These are phyloP conservation scores for Elongisporangium undulatum DNA, from an alignment of 352 stramenopile genomes.

Conservation along the genomic window DNA sequence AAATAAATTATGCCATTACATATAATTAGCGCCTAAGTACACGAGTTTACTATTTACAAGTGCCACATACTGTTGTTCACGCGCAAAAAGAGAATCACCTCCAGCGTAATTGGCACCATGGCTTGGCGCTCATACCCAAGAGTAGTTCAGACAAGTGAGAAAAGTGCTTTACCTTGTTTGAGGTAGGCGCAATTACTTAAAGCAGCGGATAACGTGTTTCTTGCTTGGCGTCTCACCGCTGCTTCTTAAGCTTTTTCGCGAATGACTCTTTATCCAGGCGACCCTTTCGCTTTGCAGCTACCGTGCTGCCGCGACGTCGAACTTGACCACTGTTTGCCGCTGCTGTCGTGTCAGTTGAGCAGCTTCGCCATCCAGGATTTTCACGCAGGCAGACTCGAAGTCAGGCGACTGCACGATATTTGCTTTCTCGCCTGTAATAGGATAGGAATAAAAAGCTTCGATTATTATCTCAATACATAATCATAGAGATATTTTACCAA, in stretches of 20 bases:
- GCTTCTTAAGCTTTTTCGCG: background rate
- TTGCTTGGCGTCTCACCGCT: background rate
- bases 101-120: background rate
- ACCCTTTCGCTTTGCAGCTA: background rate
- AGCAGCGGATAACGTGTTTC: background rate
- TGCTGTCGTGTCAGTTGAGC: background rate
- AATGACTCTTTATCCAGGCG: constrained; percentile 2
- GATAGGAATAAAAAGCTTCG: background rate
- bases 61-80: background rate
- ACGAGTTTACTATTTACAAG: no score
- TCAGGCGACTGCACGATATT: constrained; percentile 1
- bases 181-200: background rate
- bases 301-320: background rate
- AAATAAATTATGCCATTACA: no score
- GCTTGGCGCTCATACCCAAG: constrained; percentile 4
- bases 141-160: constrained; percentile 3
- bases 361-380: background rate
- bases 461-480: background rate
- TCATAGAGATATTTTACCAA: constrained; percentile 1
- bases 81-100: constrained; percentile 5
- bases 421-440: no score
- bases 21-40: no score
- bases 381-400: constrained; percentile 4
- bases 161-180: constrained; percentile 4
- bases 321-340: background rate